phyloP scores from a whole-genome alignment of 2,329 filamentous ascomycete genomes.

The Epichloe hybrida region DNA sequence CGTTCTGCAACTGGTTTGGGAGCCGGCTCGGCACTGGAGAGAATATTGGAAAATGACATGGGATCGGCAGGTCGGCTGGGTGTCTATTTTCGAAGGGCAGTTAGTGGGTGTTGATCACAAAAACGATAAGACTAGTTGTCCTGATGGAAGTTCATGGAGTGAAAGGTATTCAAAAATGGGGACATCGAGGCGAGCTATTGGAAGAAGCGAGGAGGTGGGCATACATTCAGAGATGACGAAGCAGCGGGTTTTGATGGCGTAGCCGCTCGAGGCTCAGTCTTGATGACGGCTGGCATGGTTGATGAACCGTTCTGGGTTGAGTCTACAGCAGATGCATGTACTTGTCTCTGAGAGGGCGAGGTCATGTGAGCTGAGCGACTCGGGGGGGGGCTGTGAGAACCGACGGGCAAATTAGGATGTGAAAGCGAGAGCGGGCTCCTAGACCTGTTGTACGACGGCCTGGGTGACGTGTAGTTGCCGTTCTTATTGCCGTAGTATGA shows the following conservation, averaged over 20 bases:
- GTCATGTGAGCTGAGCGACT: conserved; percentile 27
- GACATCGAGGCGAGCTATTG: neutral
- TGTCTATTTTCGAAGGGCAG: conserved; percentile 32
- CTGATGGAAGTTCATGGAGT: neutral
- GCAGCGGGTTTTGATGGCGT: conserved; percentile 25
- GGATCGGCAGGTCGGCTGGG: conserved; percentile 66
- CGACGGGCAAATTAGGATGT: conserved; percentile 29
- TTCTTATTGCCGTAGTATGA: conserved; percentile 34
- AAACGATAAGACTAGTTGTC: conserved; percentile 6
- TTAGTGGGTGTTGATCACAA: neutral
- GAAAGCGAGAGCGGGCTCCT: conserved; percentile 38
- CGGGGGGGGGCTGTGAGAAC: conserved; percentile 28
- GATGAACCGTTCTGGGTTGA: conserved; percentile 27
- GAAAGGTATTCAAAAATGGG: neutral
- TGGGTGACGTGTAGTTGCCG: conserved; percentile 35
- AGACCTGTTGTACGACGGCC: conserved; percentile 29
- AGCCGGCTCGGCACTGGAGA: conserved; percentile 63
- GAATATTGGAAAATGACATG: conserved; percentile 93
- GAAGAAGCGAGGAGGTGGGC: conserved; percentile 16
- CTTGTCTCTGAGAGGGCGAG: conserved; percentile 35
- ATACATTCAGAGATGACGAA: conserved; percentile 21
- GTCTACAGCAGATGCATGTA: conserved; percentile 23
- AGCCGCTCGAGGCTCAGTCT: conserved; percentile 26
- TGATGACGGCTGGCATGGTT: conserved; percentile 22
- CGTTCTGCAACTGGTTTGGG: conserved; percentile 32